A percentile compares a stretch with the other conserved stretches of the same genome.
Conservation (phyloP, 2,329 filamentous ascomycete genomes). For the Fusarium sp. region DNA sequence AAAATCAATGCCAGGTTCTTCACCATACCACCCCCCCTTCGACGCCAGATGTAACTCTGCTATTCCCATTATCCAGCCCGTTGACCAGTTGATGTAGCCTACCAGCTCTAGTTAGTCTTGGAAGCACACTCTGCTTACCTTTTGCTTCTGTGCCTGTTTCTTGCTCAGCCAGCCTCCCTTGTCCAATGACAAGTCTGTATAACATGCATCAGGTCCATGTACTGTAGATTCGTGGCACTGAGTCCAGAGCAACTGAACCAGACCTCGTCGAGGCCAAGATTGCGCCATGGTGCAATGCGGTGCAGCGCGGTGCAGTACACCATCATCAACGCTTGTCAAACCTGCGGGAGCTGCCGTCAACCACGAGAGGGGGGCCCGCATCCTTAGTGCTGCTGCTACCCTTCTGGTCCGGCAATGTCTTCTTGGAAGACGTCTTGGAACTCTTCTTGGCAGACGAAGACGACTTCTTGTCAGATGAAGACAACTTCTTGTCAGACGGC, state of each 20-base stretch:
- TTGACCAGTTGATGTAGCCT: slow-evolving; percentile 1
- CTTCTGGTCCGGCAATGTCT: slow-evolving; percentile 8
- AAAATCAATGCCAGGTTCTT: not conserved
- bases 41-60: not conserved
- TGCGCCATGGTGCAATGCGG: not conserved
- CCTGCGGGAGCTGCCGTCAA: slow-evolving; percentile 32
- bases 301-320: not conserved
- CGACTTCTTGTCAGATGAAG: slow-evolving; percentile 18
- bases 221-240: not conserved
- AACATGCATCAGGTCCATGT: not conserved
- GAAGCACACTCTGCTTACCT: slow-evolving; percentile 2
- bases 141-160: not conserved
- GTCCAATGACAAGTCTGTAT: not conserved
- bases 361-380: slow-evolving; percentile 22
- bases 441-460: slow-evolving; percentile 22
- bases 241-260: not conserved
- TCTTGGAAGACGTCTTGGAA: slow-evolving; percentile 24
- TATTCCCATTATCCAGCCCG: not conserved
- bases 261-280: not conserved
- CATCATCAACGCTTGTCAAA: slow-evolving; percentile 4
- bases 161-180: not conserved
- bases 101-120: slow-evolving; percentile 1
- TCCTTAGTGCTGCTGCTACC: slow-evolving; percentile 8
- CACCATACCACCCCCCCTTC: not conserved
- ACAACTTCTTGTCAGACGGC: slow-evolving; percentile 14